Evolutionary conservation across 306 rosid species (phyloP).

Genomic region (Hippophae rhamnoides): DNA sequence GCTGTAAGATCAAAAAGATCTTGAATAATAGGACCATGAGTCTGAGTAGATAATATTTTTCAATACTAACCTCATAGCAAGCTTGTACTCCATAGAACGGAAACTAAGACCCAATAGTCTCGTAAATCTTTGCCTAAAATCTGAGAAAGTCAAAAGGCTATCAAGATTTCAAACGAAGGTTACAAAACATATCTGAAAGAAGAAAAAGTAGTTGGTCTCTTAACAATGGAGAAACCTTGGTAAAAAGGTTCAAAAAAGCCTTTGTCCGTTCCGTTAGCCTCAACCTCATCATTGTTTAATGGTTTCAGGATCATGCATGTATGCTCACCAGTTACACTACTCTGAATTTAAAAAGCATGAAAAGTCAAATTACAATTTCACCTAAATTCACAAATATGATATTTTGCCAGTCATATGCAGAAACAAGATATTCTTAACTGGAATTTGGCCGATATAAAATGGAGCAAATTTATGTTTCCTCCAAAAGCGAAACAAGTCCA

Average conservation of each 20-base stretch:
- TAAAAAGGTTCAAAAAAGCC: slow-evolving; percentile 73
- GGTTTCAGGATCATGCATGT: slow-evolving; percentile 84
- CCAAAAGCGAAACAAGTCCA: slow-evolving; percentile 90
- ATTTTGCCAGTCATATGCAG: slow-evolving; percentile 4
- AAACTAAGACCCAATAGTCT: slow-evolving; percentile 59
- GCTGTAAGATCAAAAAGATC: slow-evolving; percentile 37
- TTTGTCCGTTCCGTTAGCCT: slow-evolving; percentile 46
- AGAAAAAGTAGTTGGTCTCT: slow-evolving; percentile 7
- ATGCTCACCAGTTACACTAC: slow-evolving; percentile 84
- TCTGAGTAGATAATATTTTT: slow-evolving; percentile 7
- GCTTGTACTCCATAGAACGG: slow-evolving; percentile 62
- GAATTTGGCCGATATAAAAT: slow-evolving; percentile 85
- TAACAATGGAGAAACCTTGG: slow-evolving; percentile 40
- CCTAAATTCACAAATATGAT: slow-evolving; percentile 2
- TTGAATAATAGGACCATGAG: slow-evolving; percentile 20
- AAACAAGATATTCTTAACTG: slow-evolving; percentile 55
- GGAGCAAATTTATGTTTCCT: slow-evolving; percentile 84
- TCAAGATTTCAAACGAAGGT: slow-evolving; percentile 14
- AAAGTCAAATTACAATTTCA: background rate
- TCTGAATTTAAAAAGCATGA: slow-evolving; percentile 33
- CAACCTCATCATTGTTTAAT: slow-evolving; percentile 80
- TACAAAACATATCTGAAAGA: slow-evolving; percentile 1
- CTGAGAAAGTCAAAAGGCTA: slow-evolving; percentile 28
- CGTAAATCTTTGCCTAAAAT: slow-evolving; percentile 68
- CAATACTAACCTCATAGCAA: slow-evolving; percentile 72